Conservation (phyloP, 495 filamentous ascomycete genomes). For the Xylaria intraflava region DNA sequence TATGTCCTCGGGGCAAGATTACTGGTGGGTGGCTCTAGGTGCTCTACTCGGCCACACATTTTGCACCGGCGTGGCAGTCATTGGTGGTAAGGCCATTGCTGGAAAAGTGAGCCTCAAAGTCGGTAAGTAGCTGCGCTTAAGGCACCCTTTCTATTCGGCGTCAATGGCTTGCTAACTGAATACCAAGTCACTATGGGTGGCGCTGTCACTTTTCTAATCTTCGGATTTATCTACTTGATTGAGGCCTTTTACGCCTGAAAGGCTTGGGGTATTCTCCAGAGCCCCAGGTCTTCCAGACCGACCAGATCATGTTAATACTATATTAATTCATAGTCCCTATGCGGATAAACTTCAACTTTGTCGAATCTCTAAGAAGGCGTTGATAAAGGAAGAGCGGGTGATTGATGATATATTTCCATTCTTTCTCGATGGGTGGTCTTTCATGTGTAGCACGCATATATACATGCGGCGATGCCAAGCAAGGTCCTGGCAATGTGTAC, state of each 20-base stretch:
- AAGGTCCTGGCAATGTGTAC: neutral
- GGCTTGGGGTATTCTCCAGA: neutral
- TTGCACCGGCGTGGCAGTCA: slow-evolving; percentile 88
- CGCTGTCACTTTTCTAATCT: slow-evolving; percentile 82
- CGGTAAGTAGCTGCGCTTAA: slow-evolving; percentile 58
- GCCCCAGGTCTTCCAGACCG: neutral
- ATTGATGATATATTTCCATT: neutral
- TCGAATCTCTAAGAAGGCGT: slow-evolving; percentile 1
- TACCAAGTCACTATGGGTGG: slow-evolving; percentile 83
- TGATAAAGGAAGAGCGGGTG: neutral
- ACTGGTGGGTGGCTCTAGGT: slow-evolving; percentile 96
- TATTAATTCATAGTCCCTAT: slow-evolving; percentile 11
- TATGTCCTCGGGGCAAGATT: slow-evolving; percentile 97
- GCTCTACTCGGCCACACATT: slow-evolving; percentile 80
- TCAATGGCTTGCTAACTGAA: neutral
- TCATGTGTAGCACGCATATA: slow-evolving; percentile 6
- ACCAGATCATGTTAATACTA: neutral
- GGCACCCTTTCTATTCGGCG: neutral
- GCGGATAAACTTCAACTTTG: neutral
- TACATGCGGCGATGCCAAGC: neutral
- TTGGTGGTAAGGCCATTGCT: slow-evolving; percentile 87
- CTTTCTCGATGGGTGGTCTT: neutral
- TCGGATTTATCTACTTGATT: slow-evolving; percentile 83
- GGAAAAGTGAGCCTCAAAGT: slow-evolving; percentile 92
- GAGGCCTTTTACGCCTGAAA: slow-evolving; percentile 64